phyloP scores from a whole-genome alignment of 257 asterid species.

The Scutellaria barbata region DNA sequence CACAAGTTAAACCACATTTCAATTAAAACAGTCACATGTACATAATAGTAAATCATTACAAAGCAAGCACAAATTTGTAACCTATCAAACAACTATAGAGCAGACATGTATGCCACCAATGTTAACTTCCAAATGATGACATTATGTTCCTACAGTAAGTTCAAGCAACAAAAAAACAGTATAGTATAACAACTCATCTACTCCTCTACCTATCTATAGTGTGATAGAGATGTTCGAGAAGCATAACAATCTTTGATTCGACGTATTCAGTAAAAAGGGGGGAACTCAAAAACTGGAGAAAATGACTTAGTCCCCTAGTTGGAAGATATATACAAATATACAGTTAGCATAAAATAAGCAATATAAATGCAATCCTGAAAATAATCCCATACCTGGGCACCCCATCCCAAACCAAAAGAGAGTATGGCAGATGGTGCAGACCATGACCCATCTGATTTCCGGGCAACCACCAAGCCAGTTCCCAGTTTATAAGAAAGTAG shows the following conservation, averaged over 20 bases:
- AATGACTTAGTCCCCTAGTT: constrained; percentile 11
- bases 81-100: neutral
- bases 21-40: neutral
- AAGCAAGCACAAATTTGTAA: constrained; percentile 7
- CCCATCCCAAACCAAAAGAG: constrained; percentile 98
- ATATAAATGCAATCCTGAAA: constrained; percentile 10
- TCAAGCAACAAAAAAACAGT: neutral
- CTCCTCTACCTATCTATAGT: neutral
- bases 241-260: neutral
- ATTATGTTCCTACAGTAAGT: neutral
- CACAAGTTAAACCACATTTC: constrained; percentile 26
- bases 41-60: constrained; percentile 2
- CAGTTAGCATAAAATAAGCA: neutral
- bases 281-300: neutral
- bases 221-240: neutral
- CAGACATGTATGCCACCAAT: neutral
- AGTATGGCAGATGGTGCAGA: constrained; percentile 97
- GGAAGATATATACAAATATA: neutral
- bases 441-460: constrained; percentile 97
- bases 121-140: constrained; percentile 28
- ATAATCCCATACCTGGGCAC: constrained; percentile 76
- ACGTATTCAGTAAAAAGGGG: neutral
- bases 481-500: constrained; percentile 89
- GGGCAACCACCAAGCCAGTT: constrained; percentile 89
- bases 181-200: neutral